Evolutionary conservation across 1,139 yeast species (phyloP).

Genomic region (Taiozyma sp.): DNA sequence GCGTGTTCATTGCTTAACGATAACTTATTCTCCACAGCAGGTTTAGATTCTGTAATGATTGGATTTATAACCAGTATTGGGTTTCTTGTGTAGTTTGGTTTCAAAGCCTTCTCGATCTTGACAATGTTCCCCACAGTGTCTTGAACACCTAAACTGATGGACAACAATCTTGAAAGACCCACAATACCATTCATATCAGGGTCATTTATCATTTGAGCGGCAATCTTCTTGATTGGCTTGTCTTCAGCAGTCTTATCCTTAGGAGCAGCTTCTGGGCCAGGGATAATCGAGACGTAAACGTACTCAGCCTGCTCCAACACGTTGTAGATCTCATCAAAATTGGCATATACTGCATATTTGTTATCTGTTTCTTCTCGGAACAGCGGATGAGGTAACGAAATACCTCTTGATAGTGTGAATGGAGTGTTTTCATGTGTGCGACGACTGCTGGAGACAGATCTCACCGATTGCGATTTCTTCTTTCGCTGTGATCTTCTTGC

Average conservation of each 20-base stretch:
- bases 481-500: slow-evolving; percentile 34
- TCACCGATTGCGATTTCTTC: slow-evolving; percentile 18
- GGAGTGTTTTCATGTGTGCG: slow-evolving; percentile 18
- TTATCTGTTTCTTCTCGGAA: slow-evolving; percentile 18
- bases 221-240: slow-evolving; percentile 33
- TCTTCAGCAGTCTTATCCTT: slow-evolving; percentile 2
- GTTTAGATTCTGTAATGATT: slow-evolving; percentile 40
- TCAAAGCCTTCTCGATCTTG: slow-evolving; percentile 46
- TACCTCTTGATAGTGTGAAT: slow-evolving; percentile 43
- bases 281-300: slow-evolving; percentile 56
- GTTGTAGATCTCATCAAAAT: slow-evolving; percentile 33
- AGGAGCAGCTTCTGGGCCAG: slow-evolving; percentile 39
- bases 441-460: slow-evolving; percentile 32
- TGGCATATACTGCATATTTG: slow-evolving; percentile 40
- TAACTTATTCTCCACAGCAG: slow-evolving; percentile 14
- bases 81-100: slow-evolving; percentile 31
- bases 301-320: slow-evolving; percentile 36
- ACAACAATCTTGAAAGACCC: slow-evolving; percentile 52
- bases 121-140: slow-evolving; percentile 50
- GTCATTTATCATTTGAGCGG: slow-evolving; percentile 48
- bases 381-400: slow-evolving; percentile 49
- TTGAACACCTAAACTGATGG: slow-evolving; percentile 51
- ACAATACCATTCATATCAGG: slow-evolving; percentile 32
- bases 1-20: slow-evolving; percentile 16
- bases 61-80: slow-evolving; percentile 51